Conservation (phyloP, 768 basidiomycete genomes). For the Cystobasidium ongulense region DNA sequence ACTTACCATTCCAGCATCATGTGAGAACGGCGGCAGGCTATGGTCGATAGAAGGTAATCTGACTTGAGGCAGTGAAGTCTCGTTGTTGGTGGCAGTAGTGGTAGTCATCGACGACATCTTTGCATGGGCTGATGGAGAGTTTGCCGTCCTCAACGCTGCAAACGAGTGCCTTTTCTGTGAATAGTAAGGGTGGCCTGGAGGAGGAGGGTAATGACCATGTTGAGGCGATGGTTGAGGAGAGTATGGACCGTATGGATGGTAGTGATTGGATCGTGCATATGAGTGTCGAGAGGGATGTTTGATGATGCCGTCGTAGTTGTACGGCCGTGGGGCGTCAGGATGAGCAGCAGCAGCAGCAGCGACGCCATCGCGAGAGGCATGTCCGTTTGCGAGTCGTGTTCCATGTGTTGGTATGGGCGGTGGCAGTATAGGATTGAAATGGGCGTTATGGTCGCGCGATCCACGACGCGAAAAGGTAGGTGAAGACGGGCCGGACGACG, state of each 20-base stretch:
- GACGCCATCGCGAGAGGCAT: background rate
- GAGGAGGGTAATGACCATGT: background rate
- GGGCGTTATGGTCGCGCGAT: background rate
- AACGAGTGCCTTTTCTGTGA: background rate
- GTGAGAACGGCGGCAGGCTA: background rate
- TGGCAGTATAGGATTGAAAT: background rate
- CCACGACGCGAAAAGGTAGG: constrained; percentile 3
- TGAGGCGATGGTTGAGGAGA: background rate
- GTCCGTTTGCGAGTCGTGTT: too few species aligned
- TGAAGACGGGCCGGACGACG: background rate
- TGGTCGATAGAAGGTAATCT: constrained; percentile 24
- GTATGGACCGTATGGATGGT: background rate
- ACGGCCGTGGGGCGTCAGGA: background rate
- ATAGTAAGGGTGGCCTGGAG: background rate
- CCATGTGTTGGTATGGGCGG: background rate
- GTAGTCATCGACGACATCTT: too few species aligned
- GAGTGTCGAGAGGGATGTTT: background rate
- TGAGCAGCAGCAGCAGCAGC: too few species aligned
- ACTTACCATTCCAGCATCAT: constrained; percentile 6
- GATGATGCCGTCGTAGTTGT: background rate
- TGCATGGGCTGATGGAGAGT: background rate
- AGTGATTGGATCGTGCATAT: background rate
- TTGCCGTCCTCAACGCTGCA: background rate
- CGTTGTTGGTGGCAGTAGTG: background rate
- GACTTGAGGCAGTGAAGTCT: background rate